Base-by-base conservation (phyloP, 108 stramenopile genomes). In the Craspedostauros australis region DNA sequence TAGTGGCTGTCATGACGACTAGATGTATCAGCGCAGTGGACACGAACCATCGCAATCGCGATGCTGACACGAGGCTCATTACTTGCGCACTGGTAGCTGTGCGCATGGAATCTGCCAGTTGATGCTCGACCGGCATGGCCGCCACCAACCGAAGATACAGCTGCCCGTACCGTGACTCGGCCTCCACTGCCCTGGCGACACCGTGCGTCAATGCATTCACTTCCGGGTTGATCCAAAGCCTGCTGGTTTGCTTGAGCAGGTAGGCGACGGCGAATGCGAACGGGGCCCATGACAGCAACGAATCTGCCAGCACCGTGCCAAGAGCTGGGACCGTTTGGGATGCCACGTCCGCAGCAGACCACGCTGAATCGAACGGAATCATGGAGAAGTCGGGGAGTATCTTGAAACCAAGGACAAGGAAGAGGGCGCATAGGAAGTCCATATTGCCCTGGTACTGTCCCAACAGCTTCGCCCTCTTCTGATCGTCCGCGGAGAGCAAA, bases 71-170 rank as follows among this genome's bases (percentile, higher is more conserved):
- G n/a, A 68, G 7, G 38, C 67, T 52, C 5, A 54, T 46, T n/a
- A 68, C 71, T 50, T 91, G 76, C 0, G 51, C 37, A 30, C 26
- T 26, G 8, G 77, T 68, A 7, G 74, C 70, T 39, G 62, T 39
- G 3, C 31, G 29, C 12, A 83, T 40, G 0, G 43, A 32, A 12
- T 39, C 36, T 0, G 72, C 52, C 15, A 83, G 29, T 38, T 51
- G 50, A 15, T 55, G 57, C 23, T 65, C 44, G 38, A 76, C 64
- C 5, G 82, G 70, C 20, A 54, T 39, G 1, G 79, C 64, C 16
- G 83, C 51, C 32, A 75, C 53, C 30, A 87, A 50, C 4, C 85
- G 77, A 19, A 91, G 50, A 57, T 80, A 91, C 14, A 91, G 70
- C 48, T 85, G 80, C 7, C 72, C 67, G 49, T 82, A 85, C 21